These are phyloP conservation scores for Dactylis glomerata DNA, from an alignment of 176 grass and related monocot species.

Conservation along the genomic window DNA sequence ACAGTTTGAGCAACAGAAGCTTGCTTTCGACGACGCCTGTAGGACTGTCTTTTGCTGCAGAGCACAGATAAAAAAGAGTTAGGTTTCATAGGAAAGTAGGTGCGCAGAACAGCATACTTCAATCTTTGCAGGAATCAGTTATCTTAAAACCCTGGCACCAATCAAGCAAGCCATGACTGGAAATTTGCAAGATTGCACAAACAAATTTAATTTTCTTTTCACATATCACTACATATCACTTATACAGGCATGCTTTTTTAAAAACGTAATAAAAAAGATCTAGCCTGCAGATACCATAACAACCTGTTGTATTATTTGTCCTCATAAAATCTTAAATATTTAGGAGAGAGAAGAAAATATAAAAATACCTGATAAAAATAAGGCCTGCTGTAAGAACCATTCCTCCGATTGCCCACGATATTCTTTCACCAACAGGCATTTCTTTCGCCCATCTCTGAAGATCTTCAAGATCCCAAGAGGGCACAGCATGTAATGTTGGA, in stretches of 20 bases:
- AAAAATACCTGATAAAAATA: conserved; percentile 60
- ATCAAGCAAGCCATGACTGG: not conserved
- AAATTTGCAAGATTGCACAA: conserved; percentile 5
- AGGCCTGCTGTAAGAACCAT: conserved; percentile 90
- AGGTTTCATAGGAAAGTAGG: not conserved
- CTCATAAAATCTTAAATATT: not conserved
- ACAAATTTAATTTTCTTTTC: not conserved
- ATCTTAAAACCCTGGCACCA: not conserved
- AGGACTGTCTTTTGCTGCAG: conserved; percentile 83
- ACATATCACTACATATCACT: too few relatives aligned
- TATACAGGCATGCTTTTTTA: not conserved
- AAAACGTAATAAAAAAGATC: not conserved
- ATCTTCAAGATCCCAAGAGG: conserved; percentile 49
- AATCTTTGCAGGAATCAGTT: too few relatives aligned
- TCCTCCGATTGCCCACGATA: conserved; percentile 93
- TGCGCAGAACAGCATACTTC: too few relatives aligned
- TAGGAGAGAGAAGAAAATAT: not conserved
- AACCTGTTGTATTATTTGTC: not conserved
- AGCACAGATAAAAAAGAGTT: conserved; percentile 25
- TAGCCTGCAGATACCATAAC: not conserved
- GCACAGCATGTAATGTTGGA: conserved; percentile 36
- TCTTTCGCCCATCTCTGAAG: conserved; percentile 53
- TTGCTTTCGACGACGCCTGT: conserved; percentile 50
- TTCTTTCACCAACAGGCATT: conserved; percentile 54
- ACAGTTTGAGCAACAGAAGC: conserved; percentile 48